Base-by-base conservation (phyloP, 2,329 filamentous ascomycete species). In the Arthrobotrys sinensis region DNA sequence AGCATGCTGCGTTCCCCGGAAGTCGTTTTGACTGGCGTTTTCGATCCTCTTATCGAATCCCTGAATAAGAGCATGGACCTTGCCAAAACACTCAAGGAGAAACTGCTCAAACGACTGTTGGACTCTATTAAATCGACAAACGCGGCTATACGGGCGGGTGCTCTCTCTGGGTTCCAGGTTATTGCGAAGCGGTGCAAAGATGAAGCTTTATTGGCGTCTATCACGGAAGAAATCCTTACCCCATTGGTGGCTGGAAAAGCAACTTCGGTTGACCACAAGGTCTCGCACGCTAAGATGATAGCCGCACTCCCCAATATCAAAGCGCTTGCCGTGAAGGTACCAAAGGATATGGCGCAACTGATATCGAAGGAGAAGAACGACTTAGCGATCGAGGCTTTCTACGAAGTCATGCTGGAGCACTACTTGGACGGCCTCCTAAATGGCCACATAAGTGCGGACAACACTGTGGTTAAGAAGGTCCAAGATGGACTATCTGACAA, bases 111-210 rank as follows among this genome's bases (percentile, higher is more conserved):
- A 84, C 93, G 94, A 4, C 86, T 99, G 11, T 85, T 98, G n/a
- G 91, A 93, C 46, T 97, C 94, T 83, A 87, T 94, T 84, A 97
- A 97, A 84, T 98, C 96, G 0, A 94, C 92, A 82, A 98, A 97
- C 83, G 86, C 89, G 12, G 85, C 85, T 1, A 93, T 97, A 79
- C 91, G 95, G 70, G 89, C 89, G 79, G 94, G 93, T 24, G 92
- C 93, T 7, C 85, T 94, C 21, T 87, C 88, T 45, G 92, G 92
- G 6, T 97, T 98, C 83, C 88, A 88, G 80, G 88, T 89, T 8
- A 86, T 94, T n/a, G 88, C 93, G 34, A 84, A 85, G 48, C 88
- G 88, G 80, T 92, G 90, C 80, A 83, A 85, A 57, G 86, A 87
- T 40, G 84, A 87, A 4, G 83, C 86, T 2, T 84, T 87, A 3